Evolutionary conservation across 306 rosid species (phyloP), one percentile per base, ranked within the genome.

Genomic region (Cercis canadensis): DNA sequence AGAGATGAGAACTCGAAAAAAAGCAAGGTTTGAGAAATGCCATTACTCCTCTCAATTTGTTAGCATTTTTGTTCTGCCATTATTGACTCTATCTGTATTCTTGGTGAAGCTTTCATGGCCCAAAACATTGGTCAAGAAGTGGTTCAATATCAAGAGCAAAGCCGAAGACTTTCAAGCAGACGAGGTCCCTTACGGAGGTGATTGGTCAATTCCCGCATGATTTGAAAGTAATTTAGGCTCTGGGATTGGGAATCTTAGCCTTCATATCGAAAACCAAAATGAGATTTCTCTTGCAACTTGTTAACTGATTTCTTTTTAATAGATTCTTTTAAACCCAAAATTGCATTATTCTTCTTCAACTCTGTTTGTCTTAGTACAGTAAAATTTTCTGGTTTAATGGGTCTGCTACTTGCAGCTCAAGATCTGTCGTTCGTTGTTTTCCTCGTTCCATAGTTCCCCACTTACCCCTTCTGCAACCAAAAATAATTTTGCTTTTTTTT

Each of bases 121-220:
- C 39, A 95, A 86, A 87, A 82, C 92, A 36, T 76, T 95, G 87
- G 99, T 95, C 75, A 95, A 86, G 85, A 95, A 95, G 80, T 95
- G 99, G 99, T 88, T 95, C 88, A 95, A 92, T 41, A 86, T 89
- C 75, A 92, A 86, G 87, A 92, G 83, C 87, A 95, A 95, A 85
- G 70, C 84, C 11, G 96, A 91, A 66, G 97, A 95, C 70, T 95
- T 95, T 72, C 89, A 87, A 37, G 92, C 99, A 2, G 99, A 95
- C 77, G 96, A 95, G 69, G 73, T 88, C 51, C 80, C 79, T 80
- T 69, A 46, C 9, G 83, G 70, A 89, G 97, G 99, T 92, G 78
- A 82, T 51, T 57, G 31, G 18, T 75, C 62, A 52, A 40, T 75
- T 79, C 76, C 57, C 59, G 52, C 76, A 53, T 69, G 53, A 32